Conservation (phyloP, 2,329 filamentous ascomycete species). For the Alternaria tenuissima region DNA sequence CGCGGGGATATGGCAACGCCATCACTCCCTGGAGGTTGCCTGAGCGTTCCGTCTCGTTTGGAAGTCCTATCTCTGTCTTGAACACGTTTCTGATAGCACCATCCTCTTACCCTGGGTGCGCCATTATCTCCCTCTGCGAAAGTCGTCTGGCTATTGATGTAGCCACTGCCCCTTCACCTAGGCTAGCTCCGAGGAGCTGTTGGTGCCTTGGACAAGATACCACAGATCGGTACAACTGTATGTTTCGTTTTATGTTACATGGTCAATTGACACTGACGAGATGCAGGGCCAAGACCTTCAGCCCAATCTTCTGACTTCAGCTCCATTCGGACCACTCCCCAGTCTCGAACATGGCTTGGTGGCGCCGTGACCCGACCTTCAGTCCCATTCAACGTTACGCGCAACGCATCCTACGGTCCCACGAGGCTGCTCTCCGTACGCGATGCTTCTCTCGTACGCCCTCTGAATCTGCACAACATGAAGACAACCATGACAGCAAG, state of each 20-base stretch:
- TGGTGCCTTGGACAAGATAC: slow-evolving; percentile 13
- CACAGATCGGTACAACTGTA: slow-evolving; percentile 8
- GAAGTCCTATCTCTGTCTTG: background rate
- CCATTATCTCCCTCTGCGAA: background rate
- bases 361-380: slow-evolving; percentile 39
- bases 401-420: slow-evolving; percentile 32
- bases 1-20: slow-evolving; percentile 32
- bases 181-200: slow-evolving; percentile 14
- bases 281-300: background rate
- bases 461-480: slow-evolving; percentile 28
- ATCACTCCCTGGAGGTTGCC: slow-evolving; percentile 14
- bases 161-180: slow-evolving; percentile 6
- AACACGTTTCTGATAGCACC: background rate
- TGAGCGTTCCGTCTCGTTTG: slow-evolving; percentile 3
- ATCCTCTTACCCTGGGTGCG: background rate
- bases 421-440: slow-evolving; percentile 33
- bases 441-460: slow-evolving; percentile 42
- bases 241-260: background rate
- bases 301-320: background rate
- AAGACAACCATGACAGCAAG: slow-evolving; percentile 26
- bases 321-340: background rate
- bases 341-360: slow-evolving; percentile 35
- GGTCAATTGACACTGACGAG: background rate
- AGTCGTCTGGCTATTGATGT: slow-evolving; percentile 6
- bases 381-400: slow-evolving; percentile 36